Conservation (phyloP, 2,329 filamentous ascomycete genomes). For the Aspergillus quadricinctus region DNA sequence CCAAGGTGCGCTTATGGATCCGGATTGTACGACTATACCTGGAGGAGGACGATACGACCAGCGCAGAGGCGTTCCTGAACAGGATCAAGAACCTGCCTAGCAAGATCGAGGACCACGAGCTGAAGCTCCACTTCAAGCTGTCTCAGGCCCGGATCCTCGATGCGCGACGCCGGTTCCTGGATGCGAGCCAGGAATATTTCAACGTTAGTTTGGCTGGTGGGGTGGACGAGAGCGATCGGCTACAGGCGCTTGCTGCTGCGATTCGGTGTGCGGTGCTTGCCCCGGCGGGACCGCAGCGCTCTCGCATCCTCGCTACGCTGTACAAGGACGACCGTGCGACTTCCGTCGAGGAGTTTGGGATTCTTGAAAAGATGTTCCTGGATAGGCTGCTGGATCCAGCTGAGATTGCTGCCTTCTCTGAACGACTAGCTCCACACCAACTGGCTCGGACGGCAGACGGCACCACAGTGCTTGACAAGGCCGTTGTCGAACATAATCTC, state of each 20-base stretch:
- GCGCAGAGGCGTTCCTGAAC: slow-evolving; percentile 83
- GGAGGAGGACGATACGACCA: slow-evolving; percentile 85
- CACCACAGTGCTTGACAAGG: slow-evolving; percentile 85
- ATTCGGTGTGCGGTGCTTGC: slow-evolving; percentile 91
- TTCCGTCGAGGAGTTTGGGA: slow-evolving; percentile 73
- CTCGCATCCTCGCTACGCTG: slow-evolving; percentile 71
- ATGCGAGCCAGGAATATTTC: slow-evolving; percentile 84
- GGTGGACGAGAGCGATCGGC: slow-evolving; percentile 80
- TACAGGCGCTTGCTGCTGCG: slow-evolving; percentile 78
- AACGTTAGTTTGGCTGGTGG: slow-evolving; percentile 72
- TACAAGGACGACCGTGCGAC: slow-evolving; percentile 88
- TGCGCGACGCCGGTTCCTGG: slow-evolving; percentile 81
- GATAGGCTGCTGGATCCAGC: slow-evolving; percentile 73
- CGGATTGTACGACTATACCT: slow-evolving; percentile 92
- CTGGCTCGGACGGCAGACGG: slow-evolving; percentile 86
- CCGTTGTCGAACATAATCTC: slow-evolving; percentile 93
- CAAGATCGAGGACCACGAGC: slow-evolving; percentile 66
- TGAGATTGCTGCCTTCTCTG: slow-evolving; percentile 84
- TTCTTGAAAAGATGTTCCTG: slow-evolving; percentile 96
- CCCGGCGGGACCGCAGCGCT: slow-evolving; percentile 80
- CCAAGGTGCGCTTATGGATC: slow-evolving; percentile 83
- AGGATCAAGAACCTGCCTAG: slow-evolving; percentile 89
- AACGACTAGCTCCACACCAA: slow-evolving; percentile 78
- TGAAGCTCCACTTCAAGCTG: slow-evolving; percentile 81
- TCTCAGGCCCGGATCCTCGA: slow-evolving; percentile 92